Evolutionary conservation across 2,329 filamentous ascomycete genomes (phyloP).

Genomic region (Lasiodiplodia hormozganensis): DNA sequence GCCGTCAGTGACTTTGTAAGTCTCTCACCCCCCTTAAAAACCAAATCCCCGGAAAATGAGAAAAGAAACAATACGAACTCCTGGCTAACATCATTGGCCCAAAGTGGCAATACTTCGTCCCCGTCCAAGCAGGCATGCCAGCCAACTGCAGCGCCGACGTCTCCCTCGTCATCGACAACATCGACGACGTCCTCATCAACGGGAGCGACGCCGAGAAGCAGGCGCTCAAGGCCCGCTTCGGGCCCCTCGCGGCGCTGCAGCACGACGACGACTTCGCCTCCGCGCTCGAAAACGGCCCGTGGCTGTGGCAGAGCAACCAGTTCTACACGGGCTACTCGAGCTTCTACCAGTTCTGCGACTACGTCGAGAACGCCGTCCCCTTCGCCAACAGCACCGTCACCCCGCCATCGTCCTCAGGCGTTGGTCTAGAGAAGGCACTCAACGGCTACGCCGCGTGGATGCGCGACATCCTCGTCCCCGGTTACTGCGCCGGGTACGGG

Average conservation of each 20-base stretch:
- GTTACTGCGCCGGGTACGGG: slow-evolving; percentile 55
- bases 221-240: slow-evolving; percentile 60
- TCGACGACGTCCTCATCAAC: slow-evolving; percentile 46
- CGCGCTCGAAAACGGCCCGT: slow-evolving; percentile 63
- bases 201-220: slow-evolving; percentile 43
- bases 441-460: slow-evolving; percentile 55
- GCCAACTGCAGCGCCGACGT: slow-evolving; percentile 64
- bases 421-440: slow-evolving; percentile 62
- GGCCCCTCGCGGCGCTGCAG: slow-evolving; percentile 55
- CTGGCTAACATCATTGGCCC: neutral
- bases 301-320: slow-evolving; percentile 63
- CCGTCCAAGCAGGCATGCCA: slow-evolving; percentile 65
- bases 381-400: slow-evolving; percentile 32
- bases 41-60: neutral
- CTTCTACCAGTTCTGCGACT: slow-evolving; percentile 48
- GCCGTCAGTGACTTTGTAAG: slow-evolving; percentile 55
- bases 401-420: slow-evolving; percentile 51
- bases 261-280: slow-evolving; percentile 62
- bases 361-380: slow-evolving; percentile 41
- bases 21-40: no score
- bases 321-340: slow-evolving; percentile 57
- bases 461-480: slow-evolving; percentile 33
- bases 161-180: slow-evolving; percentile 58
- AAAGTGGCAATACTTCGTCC: slow-evolving; percentile 64
- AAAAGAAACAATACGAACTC: neutral